phyloP scores from a whole-genome alignment of 1,139 yeast genomes.

The Yamadazyma jaroonii region DNA sequence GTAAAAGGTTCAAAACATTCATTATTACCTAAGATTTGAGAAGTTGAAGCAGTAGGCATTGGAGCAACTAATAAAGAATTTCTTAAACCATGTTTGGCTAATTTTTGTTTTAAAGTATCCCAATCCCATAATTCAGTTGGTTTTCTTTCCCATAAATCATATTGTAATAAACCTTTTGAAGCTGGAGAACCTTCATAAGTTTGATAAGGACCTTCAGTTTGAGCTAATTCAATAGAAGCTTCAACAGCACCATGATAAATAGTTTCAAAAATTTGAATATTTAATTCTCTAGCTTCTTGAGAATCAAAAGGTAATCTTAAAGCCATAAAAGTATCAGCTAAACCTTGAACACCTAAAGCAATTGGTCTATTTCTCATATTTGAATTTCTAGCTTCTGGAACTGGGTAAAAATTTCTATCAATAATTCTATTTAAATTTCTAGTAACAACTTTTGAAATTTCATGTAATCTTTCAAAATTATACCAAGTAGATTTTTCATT shows the following conservation, averaged over 20 bases:
- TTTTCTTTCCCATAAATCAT: slow-evolving; percentile 56
- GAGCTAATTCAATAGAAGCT: slow-evolving; percentile 53
- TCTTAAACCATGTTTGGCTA: slow-evolving; percentile 49
- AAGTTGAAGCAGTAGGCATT: slow-evolving; percentile 66
- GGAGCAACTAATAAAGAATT: slow-evolving; percentile 63
- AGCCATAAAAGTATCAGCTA: slow-evolving; percentile 58
- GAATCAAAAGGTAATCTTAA: slow-evolving; percentile 58
- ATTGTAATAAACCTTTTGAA: slow-evolving; percentile 54
- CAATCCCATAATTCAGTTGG: slow-evolving; percentile 60
- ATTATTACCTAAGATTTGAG: slow-evolving; percentile 58
- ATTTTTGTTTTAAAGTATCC: slow-evolving; percentile 47
- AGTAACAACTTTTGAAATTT: slow-evolving; percentile 51
- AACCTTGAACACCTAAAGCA: slow-evolving; percentile 64
- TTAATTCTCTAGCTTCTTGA: slow-evolving; percentile 52
- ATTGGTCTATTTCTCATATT: slow-evolving; percentile 59
- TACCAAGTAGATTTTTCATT: slow-evolving; percentile 41
- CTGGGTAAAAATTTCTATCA: slow-evolving; percentile 57
- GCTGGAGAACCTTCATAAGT: slow-evolving; percentile 58
- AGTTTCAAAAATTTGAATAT: slow-evolving; percentile 59
- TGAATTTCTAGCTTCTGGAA: slow-evolving; percentile 49
- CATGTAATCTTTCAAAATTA: slow-evolving; percentile 54
- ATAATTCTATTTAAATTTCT: slow-evolving; percentile 55
- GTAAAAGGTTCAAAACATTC: slow-evolving; percentile 66
- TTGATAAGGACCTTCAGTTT: slow-evolving; percentile 45
- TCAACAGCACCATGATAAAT: slow-evolving; percentile 60